Evolutionary conservation across 2,329 filamentous ascomycete species (phyloP), one percentile per base, ranked within the genome.

Genomic region (Aspergillus tubingensis): DNA sequence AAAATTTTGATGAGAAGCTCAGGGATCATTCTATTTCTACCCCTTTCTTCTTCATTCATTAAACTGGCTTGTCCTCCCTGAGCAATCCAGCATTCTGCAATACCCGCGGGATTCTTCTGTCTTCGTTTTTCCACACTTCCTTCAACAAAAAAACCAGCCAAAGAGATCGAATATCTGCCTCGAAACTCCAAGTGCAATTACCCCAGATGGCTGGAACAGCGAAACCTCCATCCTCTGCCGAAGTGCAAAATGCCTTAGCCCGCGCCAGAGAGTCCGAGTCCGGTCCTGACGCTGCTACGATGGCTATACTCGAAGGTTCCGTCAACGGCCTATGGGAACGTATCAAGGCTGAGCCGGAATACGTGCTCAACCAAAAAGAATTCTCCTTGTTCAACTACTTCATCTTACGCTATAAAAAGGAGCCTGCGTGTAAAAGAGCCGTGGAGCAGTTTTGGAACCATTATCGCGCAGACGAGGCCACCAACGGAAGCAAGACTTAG

Each of bases 381-480:
- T 96, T 95, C 70, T 86, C 90, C 57, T 83, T 96, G 62, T 92
- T 96, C 85, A 96, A 95, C 80, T 94, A 89, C 76, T 94, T 90
- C 75, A 88, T 90, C 63, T 77, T 84, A 63, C 85, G 88, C 8
- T 92, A 89, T 71, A 74, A 79, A 30, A 84, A 85, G 61, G 78
- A 77, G 15, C 71, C 76, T 25, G 70, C 84, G 52, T 80, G 83
- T 21, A 80, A 81, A 67, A 77, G 76, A 54, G 84, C 84, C 10
- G 81, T 85, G 54, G 81, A 79, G 62, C 82, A 84, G 13, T 87
- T 83, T 70, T 87, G 85, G 85, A 78, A 84, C 65, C 77, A 70
- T 57, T 72, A 72, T 56, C 69, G 68, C 52, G 68, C 68, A 50
- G 60, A 68, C 17, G 51, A 65, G 27, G 67, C 69, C 55, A 60